Conservation (phyloP, 2,329 filamentous ascomycete species). For the Basipetospora chlamydospora region DNA sequence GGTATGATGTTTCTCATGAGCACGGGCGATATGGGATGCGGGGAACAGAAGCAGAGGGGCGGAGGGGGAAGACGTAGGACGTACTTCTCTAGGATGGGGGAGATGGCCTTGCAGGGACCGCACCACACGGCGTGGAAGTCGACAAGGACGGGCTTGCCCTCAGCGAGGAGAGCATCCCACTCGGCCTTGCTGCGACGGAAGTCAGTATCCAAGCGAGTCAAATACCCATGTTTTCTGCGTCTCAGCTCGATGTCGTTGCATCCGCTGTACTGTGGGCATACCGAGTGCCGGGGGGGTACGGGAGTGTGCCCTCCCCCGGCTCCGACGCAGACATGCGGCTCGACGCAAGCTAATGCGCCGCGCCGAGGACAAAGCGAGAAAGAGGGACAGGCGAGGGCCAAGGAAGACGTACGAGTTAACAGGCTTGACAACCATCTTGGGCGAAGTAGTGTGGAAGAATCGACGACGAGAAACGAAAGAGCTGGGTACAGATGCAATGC, state of each 20-base stretch:
- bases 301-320: no score
- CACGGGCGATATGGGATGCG: background rate
- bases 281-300: no score
- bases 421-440: slow-evolving; percentile 4
- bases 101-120: slow-evolving; percentile 85
- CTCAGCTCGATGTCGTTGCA: no score
- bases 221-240: background rate
- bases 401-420: slow-evolving; percentile 1
- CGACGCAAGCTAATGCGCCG: no score
- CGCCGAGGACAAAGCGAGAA: no score
- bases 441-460: slow-evolving; percentile 1
- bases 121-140: slow-evolving; percentile 89
- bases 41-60: background rate
- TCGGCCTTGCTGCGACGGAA: slow-evolving; percentile 1
- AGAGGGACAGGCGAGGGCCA: no score
- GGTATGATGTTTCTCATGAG: background rate
- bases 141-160: slow-evolving; percentile 53
- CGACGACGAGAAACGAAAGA: background rate
- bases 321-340: no score
- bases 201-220: background rate
- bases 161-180: slow-evolving; percentile 9
- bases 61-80: background rate
- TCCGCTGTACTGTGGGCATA: no score
- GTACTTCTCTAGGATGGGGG: slow-evolving; percentile 45
- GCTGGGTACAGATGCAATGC: no score